These are phyloP conservation scores for Dioscorea cayenensis DNA, from an alignment of 116 monocot species.

Conservation along the genomic window DNA sequence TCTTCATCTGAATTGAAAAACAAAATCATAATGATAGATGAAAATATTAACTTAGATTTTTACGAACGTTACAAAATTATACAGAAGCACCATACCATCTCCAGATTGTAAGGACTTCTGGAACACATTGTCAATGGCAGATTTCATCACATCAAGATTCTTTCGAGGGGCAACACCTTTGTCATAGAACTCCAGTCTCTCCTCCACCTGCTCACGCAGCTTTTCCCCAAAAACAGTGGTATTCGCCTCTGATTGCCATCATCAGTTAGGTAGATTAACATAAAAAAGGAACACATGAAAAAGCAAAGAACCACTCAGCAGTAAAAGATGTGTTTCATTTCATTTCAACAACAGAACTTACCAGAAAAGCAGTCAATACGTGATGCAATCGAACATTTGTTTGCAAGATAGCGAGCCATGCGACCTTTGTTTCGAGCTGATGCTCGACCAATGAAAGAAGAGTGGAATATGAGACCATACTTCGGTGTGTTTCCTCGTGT, in stretches of 20 bases:
- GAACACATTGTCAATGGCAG: slow-evolving; percentile 51
- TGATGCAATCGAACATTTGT: slow-evolving; percentile 92
- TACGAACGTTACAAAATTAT: not conserved
- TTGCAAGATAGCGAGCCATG: slow-evolving; percentile 90
- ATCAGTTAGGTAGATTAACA: not conserved
- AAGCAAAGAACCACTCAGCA: no score
- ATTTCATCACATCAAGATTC: slow-evolving; percentile 93
- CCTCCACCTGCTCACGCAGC: slow-evolving; percentile 87
- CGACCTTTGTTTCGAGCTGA: slow-evolving; percentile 78
- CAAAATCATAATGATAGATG: not conserved
- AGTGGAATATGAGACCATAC: slow-evolving; percentile 91
- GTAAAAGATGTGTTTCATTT: not conserved
- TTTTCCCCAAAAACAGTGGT: slow-evolving; percentile 76
- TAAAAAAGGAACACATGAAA: not conserved
- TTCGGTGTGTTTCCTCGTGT: slow-evolving; percentile 85
- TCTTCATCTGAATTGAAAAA: slow-evolving; percentile 7
- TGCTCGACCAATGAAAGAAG: slow-evolving; percentile 88
- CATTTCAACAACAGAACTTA: not conserved
- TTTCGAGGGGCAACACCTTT: slow-evolving; percentile 93
- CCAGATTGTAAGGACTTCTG: slow-evolving; percentile 1
- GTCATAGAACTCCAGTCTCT: slow-evolving; percentile 90
- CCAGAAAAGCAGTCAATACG: slow-evolving; percentile 95
- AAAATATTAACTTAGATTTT: no score
- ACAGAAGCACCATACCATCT: slow-evolving; percentile 20
- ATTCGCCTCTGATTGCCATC: slow-evolving; percentile 29